These are phyloP conservation scores for Erythrophleum ivorense DNA, from an alignment of 331 rosid genomes.

Conservation along the genomic window DNA sequence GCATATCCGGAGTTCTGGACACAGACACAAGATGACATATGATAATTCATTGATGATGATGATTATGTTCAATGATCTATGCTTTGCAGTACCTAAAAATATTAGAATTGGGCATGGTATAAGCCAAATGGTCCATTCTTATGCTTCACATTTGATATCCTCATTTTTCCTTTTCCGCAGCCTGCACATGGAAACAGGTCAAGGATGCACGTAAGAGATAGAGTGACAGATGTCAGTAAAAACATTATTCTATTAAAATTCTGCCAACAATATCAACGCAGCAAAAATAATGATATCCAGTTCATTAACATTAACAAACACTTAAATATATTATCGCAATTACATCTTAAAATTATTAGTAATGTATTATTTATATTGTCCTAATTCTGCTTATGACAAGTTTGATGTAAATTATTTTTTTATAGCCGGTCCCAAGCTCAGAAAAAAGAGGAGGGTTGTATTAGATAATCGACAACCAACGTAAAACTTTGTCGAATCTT, in stretches of 20 bases:
- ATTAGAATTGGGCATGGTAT: background rate
- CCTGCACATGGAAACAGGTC: conserved; percentile 56
- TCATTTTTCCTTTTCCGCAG: conserved; percentile 65
- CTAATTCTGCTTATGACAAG: no score
- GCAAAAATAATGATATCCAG: background rate
- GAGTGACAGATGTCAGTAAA: conserved; percentile 23
- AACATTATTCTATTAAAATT: no score
- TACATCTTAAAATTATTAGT: no score
- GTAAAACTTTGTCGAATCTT: no score
- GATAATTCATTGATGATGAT: background rate
- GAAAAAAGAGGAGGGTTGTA: no score
- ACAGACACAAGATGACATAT: conserved; percentile 34
- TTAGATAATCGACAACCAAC: no score
- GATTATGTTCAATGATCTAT: background rate
- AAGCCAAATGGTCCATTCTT: conserved; percentile 30
- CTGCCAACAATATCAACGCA: no score
- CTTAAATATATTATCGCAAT: no score
- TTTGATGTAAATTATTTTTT: no score
- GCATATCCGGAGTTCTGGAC: conserved; percentile 1
- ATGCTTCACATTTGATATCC: background rate
- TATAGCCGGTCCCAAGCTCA: no score
- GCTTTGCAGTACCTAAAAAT: conserved; percentile 39
- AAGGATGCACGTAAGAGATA: conserved; percentile 26
- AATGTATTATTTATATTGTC: no score
- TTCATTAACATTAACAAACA: no score